Conservation (phyloP, 2,329 filamentous ascomycete species). For the Fusarium haematococcum region DNA sequence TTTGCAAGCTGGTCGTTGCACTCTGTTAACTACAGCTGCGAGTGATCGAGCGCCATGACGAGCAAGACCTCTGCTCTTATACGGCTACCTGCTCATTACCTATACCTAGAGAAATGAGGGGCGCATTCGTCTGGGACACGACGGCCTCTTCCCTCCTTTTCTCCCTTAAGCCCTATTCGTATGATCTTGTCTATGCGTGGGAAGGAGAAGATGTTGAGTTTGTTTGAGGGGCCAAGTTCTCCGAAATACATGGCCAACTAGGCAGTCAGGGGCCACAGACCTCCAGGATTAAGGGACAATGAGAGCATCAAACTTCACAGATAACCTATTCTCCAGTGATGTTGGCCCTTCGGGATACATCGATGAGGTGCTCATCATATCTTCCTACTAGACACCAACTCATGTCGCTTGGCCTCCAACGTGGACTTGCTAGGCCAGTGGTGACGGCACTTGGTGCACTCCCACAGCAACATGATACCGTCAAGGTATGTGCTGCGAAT, state of each 20-base stretch:
- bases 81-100: too few species aligned
- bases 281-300: too few species aligned
- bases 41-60: background rate
- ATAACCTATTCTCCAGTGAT: background rate
- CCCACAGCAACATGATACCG: background rate
- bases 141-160: too few species aligned
- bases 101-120: too few species aligned
- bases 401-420: background rate
- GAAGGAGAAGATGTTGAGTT: too few species aligned
- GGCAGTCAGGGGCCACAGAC: background rate
- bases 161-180: too few species aligned
- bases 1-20: conserved; percentile 12
- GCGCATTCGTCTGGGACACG: too few species aligned
- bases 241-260: background rate
- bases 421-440: background rate
- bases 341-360: background rate
- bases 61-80: too few species aligned
- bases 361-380: background rate
- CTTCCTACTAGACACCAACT: background rate
- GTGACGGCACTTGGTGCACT: background rate
- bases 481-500: background rate
- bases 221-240: too few species aligned
- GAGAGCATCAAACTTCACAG: background rate
- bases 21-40: background rate
- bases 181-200: too few species aligned